Evolutionary conservation across 83 land plant genomes (phyloP).

Genomic region (Larix sibirica): DNA sequence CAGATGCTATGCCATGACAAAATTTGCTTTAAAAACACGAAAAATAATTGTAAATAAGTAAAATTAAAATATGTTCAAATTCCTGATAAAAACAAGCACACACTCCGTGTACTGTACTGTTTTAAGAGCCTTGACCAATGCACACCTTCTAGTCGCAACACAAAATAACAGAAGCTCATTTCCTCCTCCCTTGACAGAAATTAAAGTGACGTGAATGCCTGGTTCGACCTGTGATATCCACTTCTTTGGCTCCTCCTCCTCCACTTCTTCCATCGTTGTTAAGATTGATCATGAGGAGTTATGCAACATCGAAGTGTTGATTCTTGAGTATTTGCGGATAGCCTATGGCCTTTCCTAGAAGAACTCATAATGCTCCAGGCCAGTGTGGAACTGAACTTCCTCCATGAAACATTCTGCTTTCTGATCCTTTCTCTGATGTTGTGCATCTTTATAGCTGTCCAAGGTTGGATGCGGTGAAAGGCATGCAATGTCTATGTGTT

Average conservation of each 20-base stretch:
- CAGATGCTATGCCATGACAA: neutral
- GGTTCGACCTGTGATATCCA: conserved; percentile 99
- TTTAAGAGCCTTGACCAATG: no score
- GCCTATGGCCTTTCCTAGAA: conserved; percentile 1
- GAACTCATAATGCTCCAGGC: neutral
- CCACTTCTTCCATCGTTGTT: conserved; percentile 22
- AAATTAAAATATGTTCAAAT: no score
- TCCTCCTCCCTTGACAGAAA: conserved; percentile 70
- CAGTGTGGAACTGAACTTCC: conserved; percentile 20
- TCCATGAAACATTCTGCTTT: conserved; percentile 31
- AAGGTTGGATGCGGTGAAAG: neutral
- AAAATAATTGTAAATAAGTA: neutral
- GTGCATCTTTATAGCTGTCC: conserved; percentile 18
- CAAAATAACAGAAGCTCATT: conserved; percentile 52
- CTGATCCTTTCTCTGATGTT: conserved; percentile 18
- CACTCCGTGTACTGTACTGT: no score
- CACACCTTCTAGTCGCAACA: no score
- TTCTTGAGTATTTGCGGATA: conserved; percentile 31
- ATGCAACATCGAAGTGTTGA: conserved; percentile 34
- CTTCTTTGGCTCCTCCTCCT: conserved; percentile 49
- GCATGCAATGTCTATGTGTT: conserved; percentile 55
- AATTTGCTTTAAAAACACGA: neutral
- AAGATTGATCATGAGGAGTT: conserved; percentile 15
- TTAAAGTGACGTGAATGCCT: conserved; percentile 85
- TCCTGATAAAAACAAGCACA: no score